Percentiles rank a stretch among this genome's conserved stretches.
Evolutionary conservation across 345 rosid species (phyloP).

Genomic region (Hevea brasiliensis): DNA sequence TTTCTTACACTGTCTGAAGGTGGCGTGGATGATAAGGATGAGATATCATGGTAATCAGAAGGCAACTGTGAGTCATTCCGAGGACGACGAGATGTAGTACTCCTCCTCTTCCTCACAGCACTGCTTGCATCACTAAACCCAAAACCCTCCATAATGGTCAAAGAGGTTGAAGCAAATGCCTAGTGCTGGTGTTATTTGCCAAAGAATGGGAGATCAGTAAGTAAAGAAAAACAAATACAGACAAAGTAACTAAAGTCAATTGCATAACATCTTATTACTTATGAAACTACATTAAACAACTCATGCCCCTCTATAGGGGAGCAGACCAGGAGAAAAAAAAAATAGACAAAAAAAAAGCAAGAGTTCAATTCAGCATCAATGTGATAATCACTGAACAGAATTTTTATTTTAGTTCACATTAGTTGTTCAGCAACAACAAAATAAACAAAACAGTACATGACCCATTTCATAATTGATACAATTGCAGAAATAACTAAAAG

Average conservation of each 20-base stretch:
- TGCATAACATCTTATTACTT: background rate
- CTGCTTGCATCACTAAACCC: conserved; percentile 55
- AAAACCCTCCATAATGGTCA: conserved; percentile 50
- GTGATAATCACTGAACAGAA: background rate
- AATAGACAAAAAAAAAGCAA: background rate
- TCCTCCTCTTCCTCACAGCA: conserved; percentile 69
- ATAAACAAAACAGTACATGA: background rate
- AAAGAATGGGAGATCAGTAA: background rate
- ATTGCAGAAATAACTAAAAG: background rate
- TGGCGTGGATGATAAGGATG: conserved; percentile 69
- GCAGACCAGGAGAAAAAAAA: background rate
- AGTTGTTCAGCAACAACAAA: background rate
- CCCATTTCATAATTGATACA: background rate
- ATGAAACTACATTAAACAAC: background rate
- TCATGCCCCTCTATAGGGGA: background rate
- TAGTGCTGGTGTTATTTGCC: background rate
- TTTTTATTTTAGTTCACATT: background rate
- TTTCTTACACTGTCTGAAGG: conserved; percentile 57
- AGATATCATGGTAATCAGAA: conserved; percentile 50
- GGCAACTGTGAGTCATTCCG: conserved; percentile 55
- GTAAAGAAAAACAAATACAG: background rate
- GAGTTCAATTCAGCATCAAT: background rate
- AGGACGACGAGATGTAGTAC: conserved; percentile 60
- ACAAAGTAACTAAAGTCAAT: background rate
- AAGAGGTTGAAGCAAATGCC: conserved; percentile 1